A percentile compares a stretch with the other conserved stretches of the same genome.
Conservation (phyloP, 345 rosid species). For the Pseudoturritis turrita region DNA sequence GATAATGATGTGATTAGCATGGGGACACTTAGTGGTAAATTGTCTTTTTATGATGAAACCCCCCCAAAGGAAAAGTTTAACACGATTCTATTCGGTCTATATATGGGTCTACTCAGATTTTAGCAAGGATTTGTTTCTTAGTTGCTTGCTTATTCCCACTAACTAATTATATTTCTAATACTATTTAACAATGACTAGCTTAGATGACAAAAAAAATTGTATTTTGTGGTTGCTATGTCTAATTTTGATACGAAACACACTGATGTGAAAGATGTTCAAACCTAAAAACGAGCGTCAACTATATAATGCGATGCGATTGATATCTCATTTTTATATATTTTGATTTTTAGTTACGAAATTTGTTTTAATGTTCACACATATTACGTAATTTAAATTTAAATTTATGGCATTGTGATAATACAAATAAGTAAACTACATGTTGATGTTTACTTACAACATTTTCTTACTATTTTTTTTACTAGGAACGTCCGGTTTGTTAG, state of each 20-base stretch:
- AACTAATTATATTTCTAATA: slow-evolving; percentile 1
- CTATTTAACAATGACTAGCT: neutral
- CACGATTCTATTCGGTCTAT: slow-evolving; percentile 6
- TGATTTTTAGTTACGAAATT: neutral
- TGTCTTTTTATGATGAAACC: slow-evolving; percentile 10
- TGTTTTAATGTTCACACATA: neutral
- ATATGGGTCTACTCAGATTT: slow-evolving; percentile 8
- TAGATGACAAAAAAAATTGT: neutral
- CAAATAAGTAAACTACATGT: no score
- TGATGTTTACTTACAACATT: no score
- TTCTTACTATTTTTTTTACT: no score
- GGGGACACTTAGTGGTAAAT: slow-evolving; percentile 22
- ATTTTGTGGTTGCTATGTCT: slow-evolving; percentile 16
- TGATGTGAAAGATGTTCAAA: slow-evolving; percentile 20
- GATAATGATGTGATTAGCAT: slow-evolving; percentile 26
- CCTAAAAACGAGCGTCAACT: neutral
- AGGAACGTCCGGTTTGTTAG: no score
- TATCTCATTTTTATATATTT: neutral
- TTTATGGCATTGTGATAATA: no score
- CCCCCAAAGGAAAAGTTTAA: slow-evolving; percentile 5
- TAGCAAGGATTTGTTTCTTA: neutral
- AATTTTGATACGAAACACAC: slow-evolving; percentile 16
- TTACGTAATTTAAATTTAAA: no score
- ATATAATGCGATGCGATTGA: neutral
- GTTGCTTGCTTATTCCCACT: slow-evolving; percentile 23